Evolutionary conservation across 1,139 yeast genomes (phyloP).

Genomic region (Yamadazyma pseudoaaseri): DNA sequence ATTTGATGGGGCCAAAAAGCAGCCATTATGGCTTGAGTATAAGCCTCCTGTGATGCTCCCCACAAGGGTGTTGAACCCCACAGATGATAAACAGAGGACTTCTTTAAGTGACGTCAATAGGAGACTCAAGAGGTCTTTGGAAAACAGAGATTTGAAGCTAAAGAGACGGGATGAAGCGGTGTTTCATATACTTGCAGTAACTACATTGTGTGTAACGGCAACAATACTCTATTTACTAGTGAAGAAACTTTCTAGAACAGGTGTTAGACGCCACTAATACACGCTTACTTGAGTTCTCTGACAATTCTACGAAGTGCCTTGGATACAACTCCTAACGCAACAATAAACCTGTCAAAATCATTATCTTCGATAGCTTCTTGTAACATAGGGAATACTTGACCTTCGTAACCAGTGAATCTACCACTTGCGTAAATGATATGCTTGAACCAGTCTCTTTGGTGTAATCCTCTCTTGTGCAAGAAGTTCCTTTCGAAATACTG

Average conservation of each 20-base stretch:
- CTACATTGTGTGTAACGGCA: too few relatives aligned
- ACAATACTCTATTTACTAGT: too few relatives aligned
- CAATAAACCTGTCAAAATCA: constrained; percentile 49
- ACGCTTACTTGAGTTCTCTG: too few relatives aligned
- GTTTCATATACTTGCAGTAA: constrained; percentile 4
- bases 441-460: constrained; percentile 77
- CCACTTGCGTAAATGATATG: constrained; percentile 85
- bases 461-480: constrained; percentile 60
- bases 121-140: constrained; percentile 66
- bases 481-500: constrained; percentile 68
- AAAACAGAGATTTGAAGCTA: constrained; percentile 73
- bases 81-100: constrained; percentile 13
- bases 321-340: constrained; percentile 56
- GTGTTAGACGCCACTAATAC: too few relatives aligned
- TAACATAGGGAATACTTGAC: constrained; percentile 77
- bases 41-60: constrained; percentile 31
- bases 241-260: too few relatives aligned
- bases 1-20: constrained; percentile 28
- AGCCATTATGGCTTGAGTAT: constrained; percentile 30
- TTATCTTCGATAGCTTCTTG: constrained; percentile 76
- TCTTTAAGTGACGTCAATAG: constrained; percentile 7
- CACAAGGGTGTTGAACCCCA: constrained; percentile 24
- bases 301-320: constrained; percentile 29
- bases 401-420: constrained; percentile 81
- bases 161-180: constrained; percentile 17